These are phyloP conservation scores for Pichia membranifaciens DNA, from an alignment of 805 yeast species.

Conservation along the genomic window DNA sequence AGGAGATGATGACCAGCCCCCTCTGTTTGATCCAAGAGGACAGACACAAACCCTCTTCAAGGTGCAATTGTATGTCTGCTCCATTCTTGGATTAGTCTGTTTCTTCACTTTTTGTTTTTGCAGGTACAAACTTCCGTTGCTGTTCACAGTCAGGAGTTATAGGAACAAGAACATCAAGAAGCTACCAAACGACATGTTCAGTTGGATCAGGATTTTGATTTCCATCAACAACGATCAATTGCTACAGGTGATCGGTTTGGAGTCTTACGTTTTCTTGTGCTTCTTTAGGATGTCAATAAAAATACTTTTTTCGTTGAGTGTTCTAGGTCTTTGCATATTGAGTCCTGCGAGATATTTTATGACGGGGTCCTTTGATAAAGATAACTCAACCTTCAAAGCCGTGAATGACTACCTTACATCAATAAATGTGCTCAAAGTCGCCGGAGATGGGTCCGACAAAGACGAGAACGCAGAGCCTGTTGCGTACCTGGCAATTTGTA, in stretches of 20 bases:
- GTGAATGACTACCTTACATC: neutral
- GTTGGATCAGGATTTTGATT: conserved; percentile 48
- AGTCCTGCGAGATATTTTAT: conserved; percentile 48
- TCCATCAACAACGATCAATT: conserved; percentile 45
- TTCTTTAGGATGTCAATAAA: conserved; percentile 52
- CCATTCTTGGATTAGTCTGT: conserved; percentile 40
- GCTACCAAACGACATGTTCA: conserved; percentile 43
- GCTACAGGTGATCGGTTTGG: conserved; percentile 51
- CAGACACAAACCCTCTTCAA: conserved; percentile 51
- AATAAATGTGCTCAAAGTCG: neutral
- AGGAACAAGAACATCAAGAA: conserved; percentile 38
- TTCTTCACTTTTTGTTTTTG: conserved; percentile 45
- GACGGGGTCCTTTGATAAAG: conserved; percentile 43
- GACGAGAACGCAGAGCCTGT: conserved; percentile 24
- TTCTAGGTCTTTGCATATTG: conserved; percentile 43
- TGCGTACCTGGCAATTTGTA: conserved; percentile 44
- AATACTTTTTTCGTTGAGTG: conserved; percentile 37
- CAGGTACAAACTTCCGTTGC: conserved; percentile 50
- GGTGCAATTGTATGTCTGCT: conserved; percentile 47
- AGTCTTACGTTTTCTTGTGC: conserved; percentile 53
- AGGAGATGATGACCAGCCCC: conserved; percentile 28
- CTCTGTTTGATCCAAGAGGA: conserved; percentile 36
- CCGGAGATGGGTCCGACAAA: conserved; percentile 2
- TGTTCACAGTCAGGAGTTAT: conserved; percentile 50
- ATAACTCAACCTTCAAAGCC: conserved; percentile 10